Base-by-base conservation (phyloP, 140 eudicot species). In the Senecio squalidus region DNA sequence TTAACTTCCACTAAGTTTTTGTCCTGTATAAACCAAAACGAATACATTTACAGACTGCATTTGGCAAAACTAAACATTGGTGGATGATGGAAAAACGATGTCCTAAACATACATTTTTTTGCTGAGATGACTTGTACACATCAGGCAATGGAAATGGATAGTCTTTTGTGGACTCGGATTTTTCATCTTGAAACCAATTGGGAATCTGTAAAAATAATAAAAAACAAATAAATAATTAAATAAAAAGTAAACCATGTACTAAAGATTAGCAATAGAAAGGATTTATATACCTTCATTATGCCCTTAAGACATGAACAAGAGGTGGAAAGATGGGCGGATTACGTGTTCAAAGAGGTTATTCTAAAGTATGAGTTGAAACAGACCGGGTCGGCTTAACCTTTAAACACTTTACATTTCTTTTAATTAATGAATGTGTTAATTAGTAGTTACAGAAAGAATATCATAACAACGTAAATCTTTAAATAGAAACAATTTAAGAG, bases 61-160 rank as follows among this genome's bases (percentile, higher is more conserved):
- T 25, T 4, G 31, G 16, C 20, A 10, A 31, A 10, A 1, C 1
- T 1, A 31, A 5, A 39, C 58, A 51, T 25, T 25, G 4, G 9
- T 8, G 14, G 18, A 30, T 63, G 16, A 66, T 45, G n/a, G 7
- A 9, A 20, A 21, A 4, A 38, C 22, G 10, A 41, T 30, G 31
- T 43, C 20, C 7, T 41, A 64, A 59, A 74, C 93, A 11, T 74
- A 87, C 95, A 71, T 82, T 92, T 71, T 74, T 87, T 57, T 70
- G 76, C 65, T 79, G 99, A 46, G 96, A 81, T 64, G 84, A 67
- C 85, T 81, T 25, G 69, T 92, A 92, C 49, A 74, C 74, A 50
- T 87, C 99, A 48, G 99, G 99, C 65, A 92, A 68, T 39, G 82
- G 80, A 82, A 92, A 92, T 48, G 99, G 99, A 70, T 92, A 87